Percentiles rank a stretch among this genome's conserved stretches.
These are phyloP conservation scores for Tricholoma sp. DNA, from an alignment of 768 basidiomycete genomes.

Conservation along the genomic window DNA sequence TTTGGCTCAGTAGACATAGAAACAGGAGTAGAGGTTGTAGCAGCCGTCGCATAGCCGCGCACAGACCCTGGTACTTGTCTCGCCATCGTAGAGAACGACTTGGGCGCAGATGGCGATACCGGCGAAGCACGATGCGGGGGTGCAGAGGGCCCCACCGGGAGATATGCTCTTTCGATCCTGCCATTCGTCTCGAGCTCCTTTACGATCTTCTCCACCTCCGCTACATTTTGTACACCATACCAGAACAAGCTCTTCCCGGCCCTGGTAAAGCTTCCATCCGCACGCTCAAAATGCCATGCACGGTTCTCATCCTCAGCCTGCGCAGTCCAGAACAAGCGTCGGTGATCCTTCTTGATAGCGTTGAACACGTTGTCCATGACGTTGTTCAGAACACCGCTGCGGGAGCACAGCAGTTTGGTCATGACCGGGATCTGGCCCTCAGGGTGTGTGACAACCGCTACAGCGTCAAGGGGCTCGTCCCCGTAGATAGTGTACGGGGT, in stretches of 20 bases:
- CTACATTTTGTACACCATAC: slow-evolving; percentile 91
- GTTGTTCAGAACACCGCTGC: slow-evolving; percentile 86
- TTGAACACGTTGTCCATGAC: slow-evolving; percentile 97
- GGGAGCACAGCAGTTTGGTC: slow-evolving; percentile 87
- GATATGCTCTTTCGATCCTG: slow-evolving; percentile 82
- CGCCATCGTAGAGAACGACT: slow-evolving; percentile 57
- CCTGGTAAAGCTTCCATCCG: slow-evolving; percentile 95
- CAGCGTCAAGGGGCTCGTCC: slow-evolving; percentile 95
- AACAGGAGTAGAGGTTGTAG: slow-evolving; percentile 21
- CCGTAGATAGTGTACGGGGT: slow-evolving; percentile 93
- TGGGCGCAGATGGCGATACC: slow-evolving; percentile 33
- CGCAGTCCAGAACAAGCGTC: slow-evolving; percentile 95
- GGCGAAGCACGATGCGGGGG: slow-evolving; percentile 44
- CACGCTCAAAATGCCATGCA: slow-evolving; percentile 97
- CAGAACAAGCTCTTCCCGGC: slow-evolving; percentile 94
- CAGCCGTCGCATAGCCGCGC: slow-evolving; percentile 79
- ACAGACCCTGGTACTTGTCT: slow-evolving; percentile 44
- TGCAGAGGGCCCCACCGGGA: slow-evolving; percentile 79
- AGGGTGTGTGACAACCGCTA: slow-evolving; percentile 93
- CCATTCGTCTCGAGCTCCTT: slow-evolving; percentile 69
- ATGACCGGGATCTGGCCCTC: slow-evolving; percentile 85
- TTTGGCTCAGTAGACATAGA: slow-evolving; percentile 58
- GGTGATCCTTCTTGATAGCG: slow-evolving; percentile 93
- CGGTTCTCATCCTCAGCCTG: slow-evolving; percentile 95
- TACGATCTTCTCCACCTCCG: slow-evolving; percentile 86